A percentile compares a stretch with the other conserved stretches of the same genome.
Evolutionary conservation across 495 filamentous ascomycete species (phyloP).

Genomic region (Lasiosphaeria ovina): DNA sequence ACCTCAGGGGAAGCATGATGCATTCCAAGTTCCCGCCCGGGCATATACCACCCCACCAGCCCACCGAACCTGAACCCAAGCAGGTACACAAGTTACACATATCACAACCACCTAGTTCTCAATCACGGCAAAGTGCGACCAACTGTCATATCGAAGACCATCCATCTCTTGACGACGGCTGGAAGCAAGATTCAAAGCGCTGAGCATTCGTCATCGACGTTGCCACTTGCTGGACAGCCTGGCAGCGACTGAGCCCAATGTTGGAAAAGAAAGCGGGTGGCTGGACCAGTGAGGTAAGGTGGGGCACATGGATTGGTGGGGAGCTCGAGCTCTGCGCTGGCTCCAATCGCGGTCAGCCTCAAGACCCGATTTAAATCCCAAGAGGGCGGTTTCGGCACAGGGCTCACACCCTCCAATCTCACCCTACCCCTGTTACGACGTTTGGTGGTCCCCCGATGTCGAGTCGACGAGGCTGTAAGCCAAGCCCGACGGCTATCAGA

Average conservation of each 20-base stretch:
- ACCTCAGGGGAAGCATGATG: no score
- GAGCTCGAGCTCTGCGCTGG: constrained; percentile 4
- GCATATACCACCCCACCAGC: no score
- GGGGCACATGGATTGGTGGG: constrained; percentile 13
- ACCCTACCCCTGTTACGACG: constrained; percentile 5
- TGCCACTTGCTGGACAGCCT: not conserved
- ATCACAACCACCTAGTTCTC: no score
- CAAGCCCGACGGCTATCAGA: not conserved
- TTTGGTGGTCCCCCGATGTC: not conserved
- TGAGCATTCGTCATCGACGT: not conserved
- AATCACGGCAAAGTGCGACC: no score
- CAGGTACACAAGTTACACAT: no score
- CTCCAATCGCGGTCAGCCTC: constrained; percentile 29
- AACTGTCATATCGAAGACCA: no score
- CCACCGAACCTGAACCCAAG: no score
- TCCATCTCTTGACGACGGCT: no score
- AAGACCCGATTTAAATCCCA: constrained; percentile 25
- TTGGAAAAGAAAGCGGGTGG: constrained; percentile 30
- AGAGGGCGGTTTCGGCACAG: constrained; percentile 32
- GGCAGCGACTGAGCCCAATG: not conserved
- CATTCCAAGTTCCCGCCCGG: no score
- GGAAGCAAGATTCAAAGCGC: no score
- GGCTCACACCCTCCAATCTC: constrained; percentile 18
- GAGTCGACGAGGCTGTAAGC: not conserved
- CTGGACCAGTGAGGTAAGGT: constrained; percentile 23